These are phyloP conservation scores for Fraxinus cuspidata DNA, from an alignment of 257 asterid species.

Conservation along the genomic window DNA sequence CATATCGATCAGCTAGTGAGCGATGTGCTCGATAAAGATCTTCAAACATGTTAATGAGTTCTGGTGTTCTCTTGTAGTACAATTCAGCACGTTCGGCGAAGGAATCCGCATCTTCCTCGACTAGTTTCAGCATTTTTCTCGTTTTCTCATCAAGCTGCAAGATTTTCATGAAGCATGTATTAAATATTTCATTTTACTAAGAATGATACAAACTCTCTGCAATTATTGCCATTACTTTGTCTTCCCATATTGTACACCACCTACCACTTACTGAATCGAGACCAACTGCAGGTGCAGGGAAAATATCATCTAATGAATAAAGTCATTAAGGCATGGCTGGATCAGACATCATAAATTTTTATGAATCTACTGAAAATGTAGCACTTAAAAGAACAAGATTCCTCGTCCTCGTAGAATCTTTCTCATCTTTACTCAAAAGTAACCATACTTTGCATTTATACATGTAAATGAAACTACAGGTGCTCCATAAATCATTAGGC, in stretches of 20 bases:
- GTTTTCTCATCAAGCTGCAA: conserved; percentile 53
- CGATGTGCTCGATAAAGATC: conserved; percentile 77
- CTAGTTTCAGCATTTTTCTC: conserved; percentile 59
- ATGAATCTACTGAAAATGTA: background rate
- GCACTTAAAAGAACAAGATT: background rate
- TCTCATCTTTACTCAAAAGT: background rate
- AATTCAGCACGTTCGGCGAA: conserved; percentile 88
- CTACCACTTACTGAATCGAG: background rate
- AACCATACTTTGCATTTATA: background rate
- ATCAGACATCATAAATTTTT: background rate
- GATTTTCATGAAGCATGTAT: background rate
- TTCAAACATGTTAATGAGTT: conserved; percentile 74
- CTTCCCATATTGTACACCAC: background rate
- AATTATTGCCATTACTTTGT: background rate
- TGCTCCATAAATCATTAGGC: background rate
- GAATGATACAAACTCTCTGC: background rate
- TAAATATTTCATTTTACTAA: background rate
- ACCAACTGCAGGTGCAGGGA: background rate
- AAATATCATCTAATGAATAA: no score
- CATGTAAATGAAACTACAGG: no score
- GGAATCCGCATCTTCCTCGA: conserved; percentile 88
- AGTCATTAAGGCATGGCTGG: background rate
- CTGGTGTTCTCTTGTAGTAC: conserved; percentile 84
- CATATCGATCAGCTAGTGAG: conserved; percentile 67
- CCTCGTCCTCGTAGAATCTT: background rate